phyloP scores from a whole-genome alignment of 306 rosid species.

The Oemleria cerasiformis region DNA sequence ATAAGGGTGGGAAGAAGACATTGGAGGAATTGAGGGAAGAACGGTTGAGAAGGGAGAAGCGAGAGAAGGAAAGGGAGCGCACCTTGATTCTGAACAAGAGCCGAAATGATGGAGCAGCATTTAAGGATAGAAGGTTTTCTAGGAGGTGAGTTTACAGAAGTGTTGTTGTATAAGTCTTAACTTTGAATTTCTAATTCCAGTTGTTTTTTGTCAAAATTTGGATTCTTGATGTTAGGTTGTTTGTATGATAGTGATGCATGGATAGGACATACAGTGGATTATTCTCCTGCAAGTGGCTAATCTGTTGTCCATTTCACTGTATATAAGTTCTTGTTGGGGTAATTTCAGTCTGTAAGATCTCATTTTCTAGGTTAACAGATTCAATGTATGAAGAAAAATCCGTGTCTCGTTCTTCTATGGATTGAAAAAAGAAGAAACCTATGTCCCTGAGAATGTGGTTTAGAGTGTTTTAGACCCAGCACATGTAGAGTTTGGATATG shows the following conservation, averaged over 20 bases:
- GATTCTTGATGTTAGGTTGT: neutral
- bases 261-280: neutral
- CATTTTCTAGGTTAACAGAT: too few species aligned
- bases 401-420: too few species aligned
- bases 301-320: neutral
- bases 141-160: conserved; percentile 41
- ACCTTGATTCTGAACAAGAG: conserved; percentile 43
- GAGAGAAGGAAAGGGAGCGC: conserved; percentile 76
- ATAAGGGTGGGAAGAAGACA: conserved; percentile 50
- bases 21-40: conserved; percentile 83
- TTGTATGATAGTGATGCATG: neutral
- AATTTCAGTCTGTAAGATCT: too few species aligned
- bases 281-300: neutral
- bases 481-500: too few species aligned
- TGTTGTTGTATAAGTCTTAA: neutral
- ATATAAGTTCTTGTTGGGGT: neutral
- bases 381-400: too few species aligned
- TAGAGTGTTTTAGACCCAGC: neutral
- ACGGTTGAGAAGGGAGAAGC: conserved; percentile 65
- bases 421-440: too few species aligned
- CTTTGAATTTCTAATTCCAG: neutral
- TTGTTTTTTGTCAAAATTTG: neutral
- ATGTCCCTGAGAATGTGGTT: neutral
- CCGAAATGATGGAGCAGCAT: conserved; percentile 27
- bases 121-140: conserved; percentile 30